Base-by-base conservation (phyloP, 768 basidiomycete genomes). In the Phylloporus sp. region DNA sequence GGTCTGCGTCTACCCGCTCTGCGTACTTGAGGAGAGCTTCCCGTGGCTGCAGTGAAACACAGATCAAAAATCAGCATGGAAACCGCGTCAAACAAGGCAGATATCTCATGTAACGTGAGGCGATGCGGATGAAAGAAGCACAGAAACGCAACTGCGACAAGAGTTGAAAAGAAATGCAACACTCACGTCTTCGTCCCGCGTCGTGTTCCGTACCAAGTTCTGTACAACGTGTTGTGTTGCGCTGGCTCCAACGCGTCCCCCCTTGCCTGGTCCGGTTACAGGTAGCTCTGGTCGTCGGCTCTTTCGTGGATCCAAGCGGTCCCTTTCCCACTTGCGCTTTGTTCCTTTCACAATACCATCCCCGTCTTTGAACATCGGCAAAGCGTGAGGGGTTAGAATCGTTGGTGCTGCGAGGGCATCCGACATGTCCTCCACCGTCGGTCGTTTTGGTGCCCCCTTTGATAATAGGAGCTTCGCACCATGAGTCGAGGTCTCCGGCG, bases 141-240 rank as follows among this genome's bases (percentile, higher is more conserved):
- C 35, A 46, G 27, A 40, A 36, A 41, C 47, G 15, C 47, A 29
- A 28, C 41, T 28, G 49, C 23, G n/a, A 35, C 26, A 46, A 27
- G 8, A 20, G 50, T 47, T 29, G 41, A 55, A 41, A 49, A 56
- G 56, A 62, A 60, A 54, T 20, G 16, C 59, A 58, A 60, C 49
- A 91, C 94, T 80, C 75, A 97, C 95, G 72, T 98, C 95, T 72
- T 95, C 86, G 73, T 92, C 91, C 61, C 93, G 74, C 38, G 89
- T 88, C 56, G 86, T 89, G 66, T 95, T 91, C 63, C 90, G 80
- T 56, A 98, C 92, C 68, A 98, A 72, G 65, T 92, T 89, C 72
- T 97, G 94, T 46, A 98, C 94, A 58, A 98, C 82, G 66, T 97
- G 94, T 61, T 97, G 95, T 45, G 93, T 97, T 16, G 95, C 95